Evolutionary conservation across 2,329 filamentous ascomycete species (phyloP), one percentile per base, ranked within the genome.

Genomic region (Sclerotinia spermophila): DNA sequence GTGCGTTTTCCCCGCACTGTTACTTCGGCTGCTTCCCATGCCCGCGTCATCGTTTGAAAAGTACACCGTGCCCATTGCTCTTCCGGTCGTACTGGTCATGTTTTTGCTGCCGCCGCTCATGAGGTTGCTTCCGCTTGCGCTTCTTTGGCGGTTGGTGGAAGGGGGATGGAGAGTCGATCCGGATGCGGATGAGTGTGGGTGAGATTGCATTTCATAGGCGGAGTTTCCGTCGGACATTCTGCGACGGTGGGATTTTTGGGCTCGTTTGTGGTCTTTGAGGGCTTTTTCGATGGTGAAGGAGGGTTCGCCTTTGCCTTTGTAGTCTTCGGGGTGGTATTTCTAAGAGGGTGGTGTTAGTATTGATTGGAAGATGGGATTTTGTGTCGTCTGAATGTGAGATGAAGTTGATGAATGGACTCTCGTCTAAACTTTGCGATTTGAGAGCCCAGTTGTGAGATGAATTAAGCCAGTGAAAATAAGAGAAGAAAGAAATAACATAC

Each of bases 301-400:
- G 3, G 92, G 91, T 78, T 95, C 92, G 59, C 91, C 91, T 81
- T 96, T 93, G 77, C 92, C 93, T 80, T 95, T 94, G 73, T 92
- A 85, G 77, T 96, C 93, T 59, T 91, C 87, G 8, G 90, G 89
- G 70, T 88, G 87, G 79, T 96, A 96, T 75, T 87, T 78, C 87
- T 89, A 72, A 3, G 13, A 19, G 15, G 6, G 10, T 11, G 19
- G 56, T 45, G 51, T 72, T 72, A 73, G 64, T 44, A 64, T 24
- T 35, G 61, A 24, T 65, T 40, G 44, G 5, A 15, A 48, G 27
- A 11, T 19, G 61, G 8, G 15, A 8, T 38, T 17, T 10, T 33
- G 21, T 38, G 2, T 27, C 24, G 15, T 51, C 24, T 27, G 61
- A 35, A 17, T 15, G 24, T 17, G 19, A 48, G 27, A 27, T 51